Evolutionary conservation across 495 filamentous ascomycete genomes (phyloP), one percentile per base, ranked within the genome.

Genomic region (Cercophora newfieldiana): DNA sequence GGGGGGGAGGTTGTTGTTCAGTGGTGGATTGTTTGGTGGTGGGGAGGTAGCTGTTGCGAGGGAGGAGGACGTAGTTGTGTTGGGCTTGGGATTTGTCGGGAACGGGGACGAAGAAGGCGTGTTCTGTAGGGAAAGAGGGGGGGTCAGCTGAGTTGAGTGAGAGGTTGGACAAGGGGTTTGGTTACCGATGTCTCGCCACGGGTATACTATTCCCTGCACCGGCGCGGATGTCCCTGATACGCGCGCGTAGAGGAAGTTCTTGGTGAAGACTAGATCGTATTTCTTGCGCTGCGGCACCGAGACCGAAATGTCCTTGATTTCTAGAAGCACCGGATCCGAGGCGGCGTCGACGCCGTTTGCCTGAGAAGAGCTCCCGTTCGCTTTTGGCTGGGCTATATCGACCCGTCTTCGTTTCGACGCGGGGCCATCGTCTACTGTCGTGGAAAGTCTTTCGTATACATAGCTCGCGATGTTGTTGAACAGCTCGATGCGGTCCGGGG

Each of bases 271-370:
- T 29, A 98, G 79, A 49, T 86, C 90, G 71, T 94, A 88, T 81
- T 98, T 99, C 81, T 97, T 99, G 66, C 95, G 84, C 79, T 91
- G 90, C 18, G 95, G 95, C n/a, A 91, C 84, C 3, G 87, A 82
- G 37, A 93, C 85, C 0, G 90, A 92, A 14, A 94, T 83, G 65
- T 94, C 90, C 66, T 87, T 85, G 51, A 92, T 82, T 64, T 88
- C 87, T 18, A 88, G 77, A 7, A 86, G 71, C 3, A 88, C 73
- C 1, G 79, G 75, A 37, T 87, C 85, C 21, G 72, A 67, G 12
- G 77, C 78, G 47, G 73, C 73, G 22, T 77, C 76, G 7, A 66
- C 64, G 14, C 59, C 57, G 24, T 64, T 18, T 2, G 47, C 57
- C 30, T 25, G 54, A 10, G 30, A n/a, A 25, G 26, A 30, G 55